phyloP scores from a whole-genome alignment of 1,284 basidiomycete genomes.

The Ganoderma sinense region DNA sequence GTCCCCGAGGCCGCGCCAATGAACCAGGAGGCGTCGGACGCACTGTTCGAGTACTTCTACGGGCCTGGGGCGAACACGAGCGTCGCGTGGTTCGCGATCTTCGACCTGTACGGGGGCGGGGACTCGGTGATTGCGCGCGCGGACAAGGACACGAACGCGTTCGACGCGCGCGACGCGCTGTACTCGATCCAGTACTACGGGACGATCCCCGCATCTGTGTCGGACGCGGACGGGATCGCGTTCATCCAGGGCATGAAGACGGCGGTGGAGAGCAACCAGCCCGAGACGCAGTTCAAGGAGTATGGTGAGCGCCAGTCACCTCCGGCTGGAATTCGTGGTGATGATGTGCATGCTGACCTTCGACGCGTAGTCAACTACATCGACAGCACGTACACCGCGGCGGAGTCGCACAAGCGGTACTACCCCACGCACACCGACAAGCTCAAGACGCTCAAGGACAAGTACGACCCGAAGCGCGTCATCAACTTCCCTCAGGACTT shows the following conservation, averaged over 20 bases:
- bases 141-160: constrained; percentile 12
- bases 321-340: not conserved
- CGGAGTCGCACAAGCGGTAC: constrained; percentile 16
- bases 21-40: constrained; percentile 7
- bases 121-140: constrained; percentile 9
- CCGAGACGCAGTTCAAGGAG: constrained; percentile 13
- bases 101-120: constrained; percentile 17
- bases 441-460: constrained; percentile 14
- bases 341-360: not conserved
- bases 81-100: constrained; percentile 18
- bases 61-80: constrained; percentile 2
- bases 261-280: constrained; percentile 14
- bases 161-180: constrained; percentile 19
- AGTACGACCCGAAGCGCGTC: constrained; percentile 21
- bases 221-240: constrained; percentile 15
- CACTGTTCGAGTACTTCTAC: constrained; percentile 21
- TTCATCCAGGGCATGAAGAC: constrained; percentile 22
- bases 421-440: constrained; percentile 17
- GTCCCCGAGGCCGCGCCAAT: constrained; percentile 12
- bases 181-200: constrained; percentile 24
- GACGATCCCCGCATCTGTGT: constrained; percentile 15
- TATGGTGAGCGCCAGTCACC: constrained; percentile 5
- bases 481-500: constrained; percentile 21
- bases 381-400: constrained; percentile 22
- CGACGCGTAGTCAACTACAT: constrained; percentile 11